Evolutionary conservation across 108 stramenopile species (phyloP).

Genomic region (Nitzschia sp.): DNA sequence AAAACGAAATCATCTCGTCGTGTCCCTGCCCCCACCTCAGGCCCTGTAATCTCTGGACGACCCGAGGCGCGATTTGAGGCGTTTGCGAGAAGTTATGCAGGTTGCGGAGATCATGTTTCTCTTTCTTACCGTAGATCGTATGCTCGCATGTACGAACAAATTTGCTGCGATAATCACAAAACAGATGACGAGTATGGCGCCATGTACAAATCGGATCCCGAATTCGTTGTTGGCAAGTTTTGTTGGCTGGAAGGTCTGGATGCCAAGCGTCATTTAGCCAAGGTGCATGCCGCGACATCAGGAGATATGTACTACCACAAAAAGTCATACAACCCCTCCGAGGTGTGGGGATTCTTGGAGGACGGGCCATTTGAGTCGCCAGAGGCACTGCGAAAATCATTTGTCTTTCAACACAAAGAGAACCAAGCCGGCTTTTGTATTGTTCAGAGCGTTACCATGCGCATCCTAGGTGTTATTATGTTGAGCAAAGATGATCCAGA

Average conservation of each 20-base stretch:
- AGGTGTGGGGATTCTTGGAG: constrained; percentile 84
- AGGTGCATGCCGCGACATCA: constrained; percentile 61
- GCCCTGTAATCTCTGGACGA: constrained; percentile 58
- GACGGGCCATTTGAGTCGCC: constrained; percentile 66
- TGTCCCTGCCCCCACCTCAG: too few relatives aligned
- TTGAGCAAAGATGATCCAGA: constrained; percentile 71
- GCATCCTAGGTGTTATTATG: constrained; percentile 63
- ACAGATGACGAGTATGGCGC: constrained; percentile 56
- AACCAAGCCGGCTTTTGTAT: constrained; percentile 79
- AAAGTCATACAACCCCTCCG: constrained; percentile 65
- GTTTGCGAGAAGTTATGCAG: constrained; percentile 83
- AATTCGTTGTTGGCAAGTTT: constrained; percentile 60
- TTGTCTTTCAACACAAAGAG: constrained; percentile 60
- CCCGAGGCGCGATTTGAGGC: constrained; percentile 84
- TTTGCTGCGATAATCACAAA: constrained; percentile 55
- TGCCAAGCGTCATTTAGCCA: constrained; percentile 47
- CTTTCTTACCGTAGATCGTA: constrained; percentile 73
- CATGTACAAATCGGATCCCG: constrained; percentile 49
- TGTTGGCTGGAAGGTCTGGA: constrained; percentile 74
- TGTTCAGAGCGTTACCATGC: constrained; percentile 66
- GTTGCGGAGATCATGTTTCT: constrained; percentile 57
- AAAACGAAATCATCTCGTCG: too few relatives aligned
- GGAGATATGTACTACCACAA: constrained; percentile 54
- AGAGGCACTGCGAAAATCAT: constrained; percentile 47
- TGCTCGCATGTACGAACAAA: constrained; percentile 71